Base-by-base conservation (phyloP, 2,329 filamentous ascomycete species). In the Trichoderma gracile region DNA sequence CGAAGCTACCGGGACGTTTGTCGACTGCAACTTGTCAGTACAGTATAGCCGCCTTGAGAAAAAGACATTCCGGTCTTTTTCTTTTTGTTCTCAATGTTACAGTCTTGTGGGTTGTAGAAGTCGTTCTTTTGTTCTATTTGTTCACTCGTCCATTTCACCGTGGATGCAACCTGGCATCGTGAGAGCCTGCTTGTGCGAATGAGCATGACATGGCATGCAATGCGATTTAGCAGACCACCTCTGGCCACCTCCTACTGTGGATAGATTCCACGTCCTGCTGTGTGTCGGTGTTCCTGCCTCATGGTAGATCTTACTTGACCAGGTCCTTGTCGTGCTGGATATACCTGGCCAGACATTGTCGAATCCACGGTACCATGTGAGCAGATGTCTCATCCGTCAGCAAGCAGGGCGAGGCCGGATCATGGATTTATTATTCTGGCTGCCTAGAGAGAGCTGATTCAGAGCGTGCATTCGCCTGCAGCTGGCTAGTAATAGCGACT, bases 91-190 rank as follows among this genome's bases (percentile, higher is more conserved):
- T 14, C 12, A 2, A 38, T 38, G 33, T 38, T 38, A 38, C 33
- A 14, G 33, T 38, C 10, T 14, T 14, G 33, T 38, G 2, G 33
- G 5, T 38, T 38, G 12, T 14, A 2, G 3, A 38, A 14, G 12
- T 38, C 33, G 12, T 38, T 38, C 33, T 14, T 38, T 14, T 5
- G 4, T 9, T 50, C 27, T 54, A 21, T 27, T 21, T 21, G 1
- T 33, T 25, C 10, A 1, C 30, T 12, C 10, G 9, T 33, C 30
- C 30, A 21, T 27, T 61, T 38, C 52, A 45, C 25, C 47, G 47
- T 52, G 38, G 38, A 61, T 52, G 47, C 57, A 52, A 61, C 57
- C 38, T 61, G 47, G 21, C 57, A 42, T 61, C 47, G 57, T 33
- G 38, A 52, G 38, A 53, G 14, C 10, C 45, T 59, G 15, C 23